Base-by-base conservation (phyloP, 495 filamentous ascomycete species). In the Staphylotrichum tortipilum region DNA sequence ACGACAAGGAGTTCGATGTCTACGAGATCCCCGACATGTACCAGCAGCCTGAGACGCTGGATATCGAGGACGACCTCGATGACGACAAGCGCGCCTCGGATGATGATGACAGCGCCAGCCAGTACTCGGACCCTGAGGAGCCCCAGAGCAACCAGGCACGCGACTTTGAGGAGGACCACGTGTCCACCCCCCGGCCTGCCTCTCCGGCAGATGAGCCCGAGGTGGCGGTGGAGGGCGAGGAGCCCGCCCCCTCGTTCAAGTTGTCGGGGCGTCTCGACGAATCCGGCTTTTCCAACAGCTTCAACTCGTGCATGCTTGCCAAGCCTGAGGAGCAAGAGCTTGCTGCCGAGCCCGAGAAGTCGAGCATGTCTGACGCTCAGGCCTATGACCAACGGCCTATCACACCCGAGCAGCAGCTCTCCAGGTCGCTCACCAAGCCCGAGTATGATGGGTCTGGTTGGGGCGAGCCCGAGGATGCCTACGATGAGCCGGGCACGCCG, bases 401-500 rank as follows among this genome's bases (percentile, higher is more conserved):
- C 17, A 89, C 85, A 2, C 85, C 86, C 3, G 77, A 84, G 46
- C 74, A 75, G 40, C 62, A 49, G 11, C 64, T 79, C 30, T 61
- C n/a, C 4, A 50, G 56, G 38, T 57, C 71, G 18, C 52, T 63
- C 41, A 63, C 72, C n/a, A 74, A 74, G 54, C 75, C 76, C 2
- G 74, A 76, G 48, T 78, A 78, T 57, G 77, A 78, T 50, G 75
- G 74, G 12, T 68, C 69, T 5, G 76, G 75, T 5, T 80, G 77
- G 69, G 71, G 75, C 28, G 76, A 72, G 24, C 63, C 70, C 21
- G 63, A 74, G 7, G 75, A 75, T 5, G 75, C 75, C 28, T 72
- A 77, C 22, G 65, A 71, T 4, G 82, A 86, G 44, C 84, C 86
- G 2, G 82, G 85, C 30, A 95, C 91, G 3, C 88, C 89, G 9